A percentile compares a stretch with the other conserved stretches of the same genome.
Evolutionary conservation across 257 asterid genomes (phyloP).

Genomic region (Jacaranda copaia): DNA sequence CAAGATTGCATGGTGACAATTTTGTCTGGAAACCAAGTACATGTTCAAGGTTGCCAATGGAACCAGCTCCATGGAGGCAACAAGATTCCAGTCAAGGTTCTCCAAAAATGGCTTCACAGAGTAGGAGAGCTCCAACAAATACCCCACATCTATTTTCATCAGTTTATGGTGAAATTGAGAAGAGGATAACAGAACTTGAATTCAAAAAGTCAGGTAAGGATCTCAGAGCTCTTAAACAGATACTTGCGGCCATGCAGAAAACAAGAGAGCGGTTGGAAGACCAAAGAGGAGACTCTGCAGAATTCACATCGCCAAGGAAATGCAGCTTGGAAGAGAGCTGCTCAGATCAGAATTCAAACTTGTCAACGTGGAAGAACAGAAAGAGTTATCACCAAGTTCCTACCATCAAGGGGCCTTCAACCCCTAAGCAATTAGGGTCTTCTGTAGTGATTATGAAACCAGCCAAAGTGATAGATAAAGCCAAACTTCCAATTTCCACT

Average conservation of each 20-base stretch:
- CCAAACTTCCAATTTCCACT: conserved; percentile 42
- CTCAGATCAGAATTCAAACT: conserved; percentile 37
- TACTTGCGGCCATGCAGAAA: conserved; percentile 87
- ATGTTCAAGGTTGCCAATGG: conserved; percentile 70
- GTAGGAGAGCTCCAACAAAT: conserved; percentile 45
- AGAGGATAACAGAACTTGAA: conserved; percentile 81
- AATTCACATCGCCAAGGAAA: conserved; percentile 45
- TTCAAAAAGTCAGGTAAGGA: conserved; percentile 84
- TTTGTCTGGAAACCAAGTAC: conserved; percentile 46
- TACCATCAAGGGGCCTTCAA: conserved; percentile 38
- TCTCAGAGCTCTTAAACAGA: conserved; percentile 92
- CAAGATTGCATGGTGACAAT: conserved; percentile 41
- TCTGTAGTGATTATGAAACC: conserved; percentile 53
- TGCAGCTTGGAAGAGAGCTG: conserved; percentile 36
- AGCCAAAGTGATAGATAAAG: conserved; percentile 44
- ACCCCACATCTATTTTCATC: conserved; percentile 55
- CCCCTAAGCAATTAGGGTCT: conserved; percentile 53
- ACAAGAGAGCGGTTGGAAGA: conserved; percentile 61
- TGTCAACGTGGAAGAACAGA: conserved; percentile 40
- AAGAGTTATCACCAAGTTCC: conserved; percentile 43
- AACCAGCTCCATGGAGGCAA: conserved; percentile 89
- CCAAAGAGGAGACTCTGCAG: conserved; percentile 50
- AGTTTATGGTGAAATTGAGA: conserved; percentile 85
- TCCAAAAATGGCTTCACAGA: conserved; percentile 50
- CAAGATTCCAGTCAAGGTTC: conserved; percentile 50